Base-by-base conservation (phyloP, 352 stramenopile species). In the Hyaloperonospora arabidopsidis region DNA sequence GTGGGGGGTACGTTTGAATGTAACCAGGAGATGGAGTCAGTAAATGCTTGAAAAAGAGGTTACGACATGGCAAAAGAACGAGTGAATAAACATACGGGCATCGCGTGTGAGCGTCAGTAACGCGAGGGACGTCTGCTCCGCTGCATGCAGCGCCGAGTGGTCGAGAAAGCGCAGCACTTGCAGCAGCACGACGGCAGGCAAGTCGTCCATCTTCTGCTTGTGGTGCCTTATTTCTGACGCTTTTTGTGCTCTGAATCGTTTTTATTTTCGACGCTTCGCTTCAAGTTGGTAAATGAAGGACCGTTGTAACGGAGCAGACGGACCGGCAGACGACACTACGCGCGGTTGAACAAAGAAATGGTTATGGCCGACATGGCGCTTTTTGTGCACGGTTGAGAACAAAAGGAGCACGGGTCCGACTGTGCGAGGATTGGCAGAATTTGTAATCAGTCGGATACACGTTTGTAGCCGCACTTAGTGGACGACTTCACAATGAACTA, bases 111-210 rank as follows among this genome's bases (percentile, higher is more conserved):
- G 38, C 14, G 62, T 53, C 44, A 62, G 70, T 19, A 82, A 29
- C 13, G 49, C 47, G 1, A 39, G 41, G 6, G 72, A 72, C n/a
- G 64, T 79, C 35, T 63, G 56, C 41, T 87, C 79, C 13, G 73
- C 60, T 0, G 67, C 61, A 55, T 89, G 79, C 23, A 89, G 67
- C 17, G 60, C 70, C 18, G 18, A 28, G 45, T 89, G 76, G 50
- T 86, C 76, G 28, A 85, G 58, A 52, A 76, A 86, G 25, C 63
- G 65, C 51, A 75, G 73, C 45, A 86, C 62, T n/a, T 70, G 64
- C 51, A 76, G 50, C 23, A 85, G 59, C 54, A 87, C 18, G 12
- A 71, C 70, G 18, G 45, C 51, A 8, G 79, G 79, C 22, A 89
- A 56, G 13, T 73, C 65, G 19, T 70, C 49, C 60, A 73, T 71